Evolutionary conservation across 177 flowering plant species (phyloP).

Genomic region (Vitis hybrid): DNA sequence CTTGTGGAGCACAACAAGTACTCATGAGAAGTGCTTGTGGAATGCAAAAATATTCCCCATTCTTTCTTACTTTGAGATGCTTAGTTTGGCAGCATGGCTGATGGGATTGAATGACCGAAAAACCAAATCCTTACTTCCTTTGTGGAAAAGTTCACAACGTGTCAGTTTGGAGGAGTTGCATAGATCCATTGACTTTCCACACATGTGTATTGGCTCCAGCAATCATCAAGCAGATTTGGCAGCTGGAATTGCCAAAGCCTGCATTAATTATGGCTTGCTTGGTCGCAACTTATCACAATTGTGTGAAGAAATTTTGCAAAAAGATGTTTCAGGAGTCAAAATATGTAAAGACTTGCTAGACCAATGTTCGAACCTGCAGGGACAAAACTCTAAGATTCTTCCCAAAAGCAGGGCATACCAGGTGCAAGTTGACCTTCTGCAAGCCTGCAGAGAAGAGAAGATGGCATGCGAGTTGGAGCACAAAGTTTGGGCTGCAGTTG

Average conservation of each 20-base stretch:
- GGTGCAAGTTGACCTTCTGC: slow-evolving; percentile 89
- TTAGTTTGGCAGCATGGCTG: slow-evolving; percentile 73
- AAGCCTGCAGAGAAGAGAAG: slow-evolving; percentile 61
- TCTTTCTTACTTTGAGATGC: slow-evolving; percentile 71
- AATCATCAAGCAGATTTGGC: slow-evolving; percentile 95
- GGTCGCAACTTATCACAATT: slow-evolving; percentile 86
- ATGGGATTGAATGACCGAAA: slow-evolving; percentile 63
- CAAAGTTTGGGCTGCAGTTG: slow-evolving; percentile 89
- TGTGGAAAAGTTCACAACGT: slow-evolving; percentile 71
- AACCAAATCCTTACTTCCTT: slow-evolving; percentile 34
- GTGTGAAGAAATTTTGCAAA: slow-evolving; percentile 83
- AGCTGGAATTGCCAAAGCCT: slow-evolving; percentile 85
- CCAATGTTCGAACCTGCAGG: slow-evolving; percentile 57
- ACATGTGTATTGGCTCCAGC: slow-evolving; percentile 74
- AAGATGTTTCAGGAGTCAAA: slow-evolving; percentile 57
- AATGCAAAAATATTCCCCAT: slow-evolving; percentile 88
- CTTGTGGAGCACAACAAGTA: slow-evolving; percentile 51
- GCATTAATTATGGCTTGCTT: slow-evolving; percentile 82
- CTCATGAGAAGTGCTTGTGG: slow-evolving; percentile 83
- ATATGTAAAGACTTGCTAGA: slow-evolving; percentile 66
- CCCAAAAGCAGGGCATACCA: slow-evolving; percentile 90
- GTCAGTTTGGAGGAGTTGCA: slow-evolving; percentile 93
- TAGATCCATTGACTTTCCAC: slow-evolving; percentile 75
- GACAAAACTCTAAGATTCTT: slow-evolving; percentile 61
- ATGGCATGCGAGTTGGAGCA: slow-evolving; percentile 57